These are phyloP conservation scores for Ilex paraguariensis DNA, from an alignment of 305 asterid genomes.

Conservation along the genomic window DNA sequence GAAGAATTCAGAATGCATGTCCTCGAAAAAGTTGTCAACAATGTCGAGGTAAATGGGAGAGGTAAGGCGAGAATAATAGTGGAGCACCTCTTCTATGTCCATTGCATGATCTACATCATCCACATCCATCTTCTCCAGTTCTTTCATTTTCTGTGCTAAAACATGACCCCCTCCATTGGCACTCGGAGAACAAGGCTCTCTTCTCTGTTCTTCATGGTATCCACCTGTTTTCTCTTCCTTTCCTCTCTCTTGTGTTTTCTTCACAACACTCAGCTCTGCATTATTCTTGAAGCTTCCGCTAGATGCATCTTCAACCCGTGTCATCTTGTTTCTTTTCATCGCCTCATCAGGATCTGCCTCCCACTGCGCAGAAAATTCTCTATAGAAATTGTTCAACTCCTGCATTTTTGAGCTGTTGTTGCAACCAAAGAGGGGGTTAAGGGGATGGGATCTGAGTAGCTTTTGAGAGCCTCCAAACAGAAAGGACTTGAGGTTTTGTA, in stretches of 20 bases:
- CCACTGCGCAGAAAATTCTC: conserved; percentile 33
- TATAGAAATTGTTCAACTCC: conserved; percentile 33
- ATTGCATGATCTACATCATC: conserved; percentile 55
- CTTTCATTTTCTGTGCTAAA: conserved; percentile 57
- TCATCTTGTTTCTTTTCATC: conserved; percentile 20
- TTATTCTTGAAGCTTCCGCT: conserved; percentile 17
- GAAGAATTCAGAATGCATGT: conserved; percentile 56
- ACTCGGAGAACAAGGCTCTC: conserved; percentile 21
- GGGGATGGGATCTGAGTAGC: conserved; percentile 29
- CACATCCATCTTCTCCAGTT: conserved; percentile 61
- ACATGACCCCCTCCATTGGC: conserved; percentile 20
- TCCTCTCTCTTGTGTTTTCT: not conserved
- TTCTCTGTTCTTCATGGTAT: conserved; percentile 13
- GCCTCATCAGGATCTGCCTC: conserved; percentile 16
- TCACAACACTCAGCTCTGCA: conserved; percentile 19
- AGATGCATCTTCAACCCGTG: not conserved
- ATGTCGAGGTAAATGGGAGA: conserved; percentile 61
- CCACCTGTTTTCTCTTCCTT: conserved; percentile 26
- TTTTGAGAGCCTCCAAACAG: conserved; percentile 32
- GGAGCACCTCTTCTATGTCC: conserved; percentile 73
- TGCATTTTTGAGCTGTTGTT: conserved; percentile 28
- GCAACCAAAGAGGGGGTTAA: conserved; percentile 26
- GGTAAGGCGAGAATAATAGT: conserved; percentile 60
- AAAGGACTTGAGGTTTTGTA: conserved; percentile 39
- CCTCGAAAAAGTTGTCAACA: conserved; percentile 61